Evolutionary conservation across 1,284 basidiomycete genomes (phyloP), one percentile per base, ranked within the genome.

Genomic region (Cutaneotrichosporon sp.): DNA sequence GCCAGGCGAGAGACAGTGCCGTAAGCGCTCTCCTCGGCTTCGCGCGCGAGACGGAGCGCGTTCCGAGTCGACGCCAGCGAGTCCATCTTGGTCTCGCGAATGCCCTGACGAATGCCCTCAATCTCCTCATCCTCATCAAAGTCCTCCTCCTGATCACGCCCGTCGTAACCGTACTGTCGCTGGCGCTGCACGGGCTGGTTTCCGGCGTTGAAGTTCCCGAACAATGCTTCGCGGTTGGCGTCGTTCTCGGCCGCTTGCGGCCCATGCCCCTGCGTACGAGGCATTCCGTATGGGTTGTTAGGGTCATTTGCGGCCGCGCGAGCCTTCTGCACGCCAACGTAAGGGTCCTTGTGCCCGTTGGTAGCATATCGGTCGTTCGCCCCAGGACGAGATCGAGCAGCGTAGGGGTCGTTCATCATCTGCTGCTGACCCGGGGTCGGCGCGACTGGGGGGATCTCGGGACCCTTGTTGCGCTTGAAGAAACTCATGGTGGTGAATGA

Each of bases 51-150:
- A 46, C 91, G 82, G 45, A 99, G 80, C 3, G 94, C 93, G 75
- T 98, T 97, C 50, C 75, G 80, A 1, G 92, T 90, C 22, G 87
- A 88, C 54, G 85, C 86, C 44, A 96, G 85, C 69, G 84, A 87
- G 66, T 98, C 94, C 75, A 97, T 91, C 77, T 99, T 98, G 61
- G 90, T 77, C 67, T 83, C 89, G 50, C 86, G 82, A 62, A 90
- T 91, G 76, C 93, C 85, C 69, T 90, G 84, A 77, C 97, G 97
- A 78, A 98, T 94, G 14, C 87, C 91, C 76, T 98, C 94, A 5
- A 96, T 80, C 68, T 97, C 94, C 63, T 97, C 93, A 24, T 97
- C 93, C 61, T 88, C 88, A 50, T 74, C 71, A 53, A 72, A 75
- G 72, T 94, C 90, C 68, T 90, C 85, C 57, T 77, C 72, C 35